Conservation (phyloP, 345 rosid species). For the Linum lewisii region DNA sequence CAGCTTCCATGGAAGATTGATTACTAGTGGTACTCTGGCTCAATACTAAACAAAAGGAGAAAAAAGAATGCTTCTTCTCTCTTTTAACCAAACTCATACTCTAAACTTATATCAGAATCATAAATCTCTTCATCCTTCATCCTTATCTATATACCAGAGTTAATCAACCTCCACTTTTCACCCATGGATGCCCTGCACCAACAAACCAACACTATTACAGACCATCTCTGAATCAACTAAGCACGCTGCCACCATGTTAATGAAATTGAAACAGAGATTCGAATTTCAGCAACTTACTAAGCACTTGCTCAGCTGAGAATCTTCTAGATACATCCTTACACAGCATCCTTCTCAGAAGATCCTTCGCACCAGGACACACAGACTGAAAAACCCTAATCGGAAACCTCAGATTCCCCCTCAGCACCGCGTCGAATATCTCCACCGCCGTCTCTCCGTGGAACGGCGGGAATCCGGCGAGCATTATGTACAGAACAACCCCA, state of each 20-base stretch:
- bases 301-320: conserved; percentile 65
- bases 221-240: not conserved
- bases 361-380: conserved; percentile 47
- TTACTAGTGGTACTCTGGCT: too few relatives aligned
- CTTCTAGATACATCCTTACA: conserved; percentile 64
- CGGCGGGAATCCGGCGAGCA: conserved; percentile 72
- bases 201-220: not conserved
- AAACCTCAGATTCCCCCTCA: conserved; percentile 66
- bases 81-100: not conserved
- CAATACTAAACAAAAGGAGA: not conserved
- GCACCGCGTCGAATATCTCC: conserved; percentile 54
- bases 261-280: not conserved
- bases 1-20: too few relatives aligned
- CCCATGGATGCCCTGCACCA: conserved; percentile 23
- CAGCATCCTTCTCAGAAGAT: conserved; percentile 67
- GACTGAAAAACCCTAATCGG: conserved; percentile 37
- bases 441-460: conserved; percentile 61
- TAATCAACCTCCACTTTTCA: conserved; percentile 1
- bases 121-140: not conserved
- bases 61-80: not conserved
- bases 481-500: conserved; percentile 58
- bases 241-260: not conserved
- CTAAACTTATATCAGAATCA: not conserved
- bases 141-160: not conserved
- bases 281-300: conserved; percentile 32